Percentiles rank a stretch among this genome's conserved stretches.
phyloP scores from a whole-genome alignment of 2,329 filamentous ascomycete genomes.

The Colletotrichum tropicicola region DNA sequence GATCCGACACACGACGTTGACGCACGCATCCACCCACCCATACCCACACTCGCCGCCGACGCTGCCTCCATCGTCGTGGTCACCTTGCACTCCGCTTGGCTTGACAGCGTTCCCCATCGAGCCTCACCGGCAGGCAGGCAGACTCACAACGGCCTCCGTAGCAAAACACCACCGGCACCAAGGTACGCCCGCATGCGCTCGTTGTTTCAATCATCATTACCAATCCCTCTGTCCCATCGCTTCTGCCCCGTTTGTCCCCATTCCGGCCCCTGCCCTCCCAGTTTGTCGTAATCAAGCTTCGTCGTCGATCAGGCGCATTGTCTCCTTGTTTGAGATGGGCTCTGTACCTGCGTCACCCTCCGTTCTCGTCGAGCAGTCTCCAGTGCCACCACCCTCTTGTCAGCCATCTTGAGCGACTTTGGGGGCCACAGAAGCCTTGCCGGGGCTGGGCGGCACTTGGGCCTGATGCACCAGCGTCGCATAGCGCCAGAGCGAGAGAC shows the following conservation, averaged over 20 bases:
- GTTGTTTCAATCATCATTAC: conserved; percentile 13
- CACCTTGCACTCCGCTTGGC: not conserved
- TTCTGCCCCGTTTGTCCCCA: conserved; percentile 2
- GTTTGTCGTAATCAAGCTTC: conserved; percentile 18
- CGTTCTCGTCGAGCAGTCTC: conserved; percentile 8
- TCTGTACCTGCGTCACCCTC: conserved; percentile 6
- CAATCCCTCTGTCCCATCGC: not conserved
- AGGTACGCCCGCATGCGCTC: conserved; percentile 7
- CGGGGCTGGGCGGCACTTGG: conserved; percentile 1
- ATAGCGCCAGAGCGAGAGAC: not conserved
- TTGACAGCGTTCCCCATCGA: not conserved
- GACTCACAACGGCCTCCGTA: not conserved
- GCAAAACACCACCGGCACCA: not conserved
- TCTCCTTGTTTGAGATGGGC: conserved; percentile 9
- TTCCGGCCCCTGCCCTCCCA: conserved; percentile 9
- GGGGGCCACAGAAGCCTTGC: conserved; percentile 5
- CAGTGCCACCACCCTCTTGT: conserved; percentile 12
- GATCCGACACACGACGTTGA: conserved; percentile 17
- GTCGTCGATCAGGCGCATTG: conserved; percentile 19
- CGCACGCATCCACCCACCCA: conserved; percentile 8
- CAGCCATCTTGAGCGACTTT: not conserved
- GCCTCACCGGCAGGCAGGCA: conserved; percentile 8
- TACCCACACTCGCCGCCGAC: conserved; percentile 8
- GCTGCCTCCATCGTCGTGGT: not conserved
- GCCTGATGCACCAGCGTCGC: not conserved